Evolutionary conservation across 192 early-diverging fungal species (phyloP).

Genomic region (Coemansia sp.): DNA sequence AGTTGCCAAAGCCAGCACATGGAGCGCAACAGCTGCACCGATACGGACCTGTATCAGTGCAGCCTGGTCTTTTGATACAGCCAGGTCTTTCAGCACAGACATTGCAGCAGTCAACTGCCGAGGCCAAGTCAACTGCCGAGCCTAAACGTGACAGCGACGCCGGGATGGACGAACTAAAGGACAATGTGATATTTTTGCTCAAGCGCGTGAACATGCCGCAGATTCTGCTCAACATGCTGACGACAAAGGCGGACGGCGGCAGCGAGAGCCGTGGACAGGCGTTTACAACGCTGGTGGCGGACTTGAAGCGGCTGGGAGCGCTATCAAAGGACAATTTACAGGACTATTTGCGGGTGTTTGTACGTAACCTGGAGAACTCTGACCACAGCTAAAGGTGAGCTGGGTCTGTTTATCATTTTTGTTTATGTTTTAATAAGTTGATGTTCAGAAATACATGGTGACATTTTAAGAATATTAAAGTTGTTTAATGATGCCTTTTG

Average conservation of each 20-base stretch:
- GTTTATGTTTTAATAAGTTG: too few relatives aligned
- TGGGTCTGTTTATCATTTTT: too few relatives aligned
- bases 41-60: not conserved
- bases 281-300: constrained; percentile 20
- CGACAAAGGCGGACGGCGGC: not conserved
- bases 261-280: constrained; percentile 1
- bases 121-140: not conserved
- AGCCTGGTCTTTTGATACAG: not conserved
- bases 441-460: too few relatives aligned
- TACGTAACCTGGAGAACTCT: constrained; percentile 23
- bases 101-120: not conserved
- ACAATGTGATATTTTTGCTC: constrained; percentile 34
- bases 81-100: not conserved
- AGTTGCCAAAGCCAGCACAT: constrained; percentile 14
- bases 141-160: not conserved
- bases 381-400: constrained; percentile 1
- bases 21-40: constrained; percentile 11
- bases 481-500: too few relatives aligned
- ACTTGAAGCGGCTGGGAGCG: constrained; percentile 30
- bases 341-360: constrained; percentile 35
- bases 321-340: constrained; percentile 38
- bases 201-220: constrained; percentile 38
- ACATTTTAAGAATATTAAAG: too few relatives aligned
- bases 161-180: constrained; percentile 36
- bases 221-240: constrained; percentile 28